Evolutionary conservation across 2,329 filamentous ascomycete genomes (phyloP).

Genomic region (Alternaria burnsii): DNA sequence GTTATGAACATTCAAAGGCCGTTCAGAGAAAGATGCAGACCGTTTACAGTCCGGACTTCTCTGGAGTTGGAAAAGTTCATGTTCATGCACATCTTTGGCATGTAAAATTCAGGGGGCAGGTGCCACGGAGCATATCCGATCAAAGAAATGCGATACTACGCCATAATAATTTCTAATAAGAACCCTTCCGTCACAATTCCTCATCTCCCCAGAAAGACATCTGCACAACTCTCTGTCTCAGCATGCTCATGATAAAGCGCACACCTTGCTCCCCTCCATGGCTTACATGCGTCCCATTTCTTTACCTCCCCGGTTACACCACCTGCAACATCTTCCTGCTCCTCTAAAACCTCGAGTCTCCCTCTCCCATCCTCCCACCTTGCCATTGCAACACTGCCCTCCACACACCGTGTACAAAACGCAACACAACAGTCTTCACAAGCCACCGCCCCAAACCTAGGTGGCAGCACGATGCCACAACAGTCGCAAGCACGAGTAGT

Average conservation of each 20-base stretch:
- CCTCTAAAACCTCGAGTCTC: constrained; percentile 18
- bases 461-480: constrained; percentile 51
- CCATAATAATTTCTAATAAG: neutral
- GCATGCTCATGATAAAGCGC: constrained; percentile 50
- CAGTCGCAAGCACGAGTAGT: constrained; percentile 49
- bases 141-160: neutral
- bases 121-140: neutral
- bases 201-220: constrained; percentile 43
- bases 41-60: too few species aligned
- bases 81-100: neutral
- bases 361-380: constrained; percentile 42
- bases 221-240: constrained; percentile 47
- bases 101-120: neutral
- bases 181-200: neutral
- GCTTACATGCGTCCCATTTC: constrained; percentile 49
- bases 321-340: constrained; percentile 14
- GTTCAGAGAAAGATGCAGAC: neutral
- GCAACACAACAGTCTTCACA: constrained; percentile 54
- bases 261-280: constrained; percentile 49
- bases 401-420: constrained; percentile 54
- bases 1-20: neutral
- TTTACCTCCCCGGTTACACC: constrained; percentile 32
- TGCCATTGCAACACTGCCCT: constrained; percentile 41
- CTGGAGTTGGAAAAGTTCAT: neutral
- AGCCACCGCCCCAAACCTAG: constrained; percentile 45